Evolutionary conservation across 148 eudicot genomes (phyloP).

Genomic region (Rhododendron henanense): DNA sequence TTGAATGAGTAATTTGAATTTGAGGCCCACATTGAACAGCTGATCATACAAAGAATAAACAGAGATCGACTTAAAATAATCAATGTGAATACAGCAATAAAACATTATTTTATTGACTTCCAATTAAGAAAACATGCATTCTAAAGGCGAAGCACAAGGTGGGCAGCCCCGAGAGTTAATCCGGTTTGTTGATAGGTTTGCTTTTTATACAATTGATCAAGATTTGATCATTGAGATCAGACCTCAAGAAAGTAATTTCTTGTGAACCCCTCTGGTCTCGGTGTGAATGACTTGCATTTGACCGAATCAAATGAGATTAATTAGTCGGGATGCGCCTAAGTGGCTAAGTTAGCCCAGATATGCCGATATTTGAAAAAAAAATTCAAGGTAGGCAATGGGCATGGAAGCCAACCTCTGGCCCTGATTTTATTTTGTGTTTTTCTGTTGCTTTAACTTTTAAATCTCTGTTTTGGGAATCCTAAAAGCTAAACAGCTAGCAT

Average conservation of each 20-base stretch:
- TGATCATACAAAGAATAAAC: no score
- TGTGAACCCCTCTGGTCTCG: no score
- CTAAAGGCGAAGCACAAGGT: no score
- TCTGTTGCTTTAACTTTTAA: no score
- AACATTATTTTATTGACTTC: background rate
- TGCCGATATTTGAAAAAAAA: background rate
- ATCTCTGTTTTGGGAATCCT: background rate
- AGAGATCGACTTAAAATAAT: no score
- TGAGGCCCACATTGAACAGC: background rate
- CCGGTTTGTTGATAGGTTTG: background rate
- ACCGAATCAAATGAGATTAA: no score
- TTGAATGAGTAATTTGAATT: no score
- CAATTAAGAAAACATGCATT: no score
- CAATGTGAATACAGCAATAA: no score
- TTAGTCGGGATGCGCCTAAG: background rate
- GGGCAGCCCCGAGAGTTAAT: background rate
- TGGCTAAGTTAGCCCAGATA: background rate
- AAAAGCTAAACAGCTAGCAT: conserved; percentile 26
- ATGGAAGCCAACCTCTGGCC: background rate
- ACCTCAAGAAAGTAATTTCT: no score
- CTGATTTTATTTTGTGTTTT: background rate
- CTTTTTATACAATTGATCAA: no score
- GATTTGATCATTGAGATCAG: background rate
- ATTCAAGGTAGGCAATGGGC: background rate
- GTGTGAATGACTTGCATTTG: no score